A percentile compares a stretch with the other conserved stretches of the same genome.
These are phyloP conservation scores for Globisporangium alternatum DNA, from an alignment of 352 stramenopile genomes.

Conservation along the genomic window DNA sequence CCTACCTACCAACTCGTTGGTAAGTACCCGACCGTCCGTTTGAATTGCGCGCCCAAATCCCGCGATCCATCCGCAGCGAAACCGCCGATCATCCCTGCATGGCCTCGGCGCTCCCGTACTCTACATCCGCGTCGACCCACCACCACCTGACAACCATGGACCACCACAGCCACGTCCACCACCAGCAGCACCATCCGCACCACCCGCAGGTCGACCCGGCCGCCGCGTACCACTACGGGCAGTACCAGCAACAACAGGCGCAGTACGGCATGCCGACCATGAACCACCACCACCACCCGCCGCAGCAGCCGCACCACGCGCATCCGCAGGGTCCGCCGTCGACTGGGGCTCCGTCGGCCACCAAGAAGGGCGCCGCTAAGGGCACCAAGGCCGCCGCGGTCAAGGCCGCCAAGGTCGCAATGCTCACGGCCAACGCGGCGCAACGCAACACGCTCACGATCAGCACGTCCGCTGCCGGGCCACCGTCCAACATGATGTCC, in stretches of 20 bases:
- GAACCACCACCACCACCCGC: conserved; percentile 26
- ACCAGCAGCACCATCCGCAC: conserved; percentile 18
- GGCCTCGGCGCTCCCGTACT: conserved; percentile 11
- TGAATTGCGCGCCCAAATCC: conserved; percentile 10
- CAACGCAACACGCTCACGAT: conserved; percentile 15
- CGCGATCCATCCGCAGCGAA: conserved; percentile 2
- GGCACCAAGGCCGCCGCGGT: neutral
- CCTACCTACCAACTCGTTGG: conserved; percentile 23
- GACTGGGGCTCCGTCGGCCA: neutral
- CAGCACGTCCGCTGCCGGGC: conserved; percentile 9
- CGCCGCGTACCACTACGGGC: conserved; percentile 46
- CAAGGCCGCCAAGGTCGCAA: conserved; percentile 14
- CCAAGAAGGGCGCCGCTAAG: conserved; percentile 1
- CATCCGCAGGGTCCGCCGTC: conserved; percentile 1
- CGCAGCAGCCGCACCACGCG: conserved; percentile 16
- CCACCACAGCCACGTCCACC: conserved; percentile 9
- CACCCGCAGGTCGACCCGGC: conserved; percentile 26
- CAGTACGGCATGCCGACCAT: conserved; percentile 29
- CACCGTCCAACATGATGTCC: neutral
- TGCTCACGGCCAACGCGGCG: conserved; percentile 12
- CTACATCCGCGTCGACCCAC: conserved; percentile 9
- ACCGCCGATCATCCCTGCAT: conserved; percentile 8
- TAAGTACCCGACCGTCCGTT: conserved; percentile 15
- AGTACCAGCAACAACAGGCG: conserved; percentile 61
- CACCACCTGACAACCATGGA: conserved; percentile 12